These are phyloP conservation scores for Diophrys appendiculata DNA, from an alignment of 73 alveolate genomes.

Conservation along the genomic window DNA sequence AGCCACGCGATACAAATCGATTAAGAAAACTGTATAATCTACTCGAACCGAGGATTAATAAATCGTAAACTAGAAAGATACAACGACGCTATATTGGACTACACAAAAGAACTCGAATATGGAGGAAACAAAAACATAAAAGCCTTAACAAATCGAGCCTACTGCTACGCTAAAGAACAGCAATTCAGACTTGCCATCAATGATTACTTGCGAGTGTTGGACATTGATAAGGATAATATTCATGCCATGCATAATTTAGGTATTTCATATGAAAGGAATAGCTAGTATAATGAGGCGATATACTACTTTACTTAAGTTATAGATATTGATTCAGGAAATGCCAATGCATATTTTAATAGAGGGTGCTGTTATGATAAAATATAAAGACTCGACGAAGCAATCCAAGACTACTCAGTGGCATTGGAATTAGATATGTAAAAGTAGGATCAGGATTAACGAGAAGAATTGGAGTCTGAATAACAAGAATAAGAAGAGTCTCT, in stretches of 20 bases:
- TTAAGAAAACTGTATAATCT: slow-evolving; percentile 86
- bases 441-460: slow-evolving; percentile 35
- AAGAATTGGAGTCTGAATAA: not conserved
- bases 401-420: slow-evolving; percentile 85
- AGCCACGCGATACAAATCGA: slow-evolving; percentile 90
- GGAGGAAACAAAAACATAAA: slow-evolving; percentile 73
- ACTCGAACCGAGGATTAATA: slow-evolving; percentile 93
- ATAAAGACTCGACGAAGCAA: slow-evolving; percentile 81
- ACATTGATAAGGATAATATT: slow-evolving; percentile 76
- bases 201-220: slow-evolving; percentile 84
- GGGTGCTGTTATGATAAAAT: slow-evolving; percentile 98
- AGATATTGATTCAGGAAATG: slow-evolving; percentile 89
- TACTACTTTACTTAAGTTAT: not conserved
- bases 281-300: slow-evolving; percentile 77
- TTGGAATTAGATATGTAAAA: slow-evolving; percentile 78
- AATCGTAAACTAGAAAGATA: slow-evolving; percentile 94
- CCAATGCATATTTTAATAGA: slow-evolving; percentile 97
- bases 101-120: slow-evolving; percentile 78
- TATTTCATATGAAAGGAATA: slow-evolving; percentile 89
- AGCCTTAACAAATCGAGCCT: slow-evolving; percentile 93
- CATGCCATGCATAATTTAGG: slow-evolving; percentile 98
- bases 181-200: slow-evolving; percentile 87
- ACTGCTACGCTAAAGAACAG: slow-evolving; percentile 93
- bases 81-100: slow-evolving; percentile 91
- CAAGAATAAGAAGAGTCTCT: too few relatives aligned